Evolutionary conservation across 768 basidiomycete genomes (phyloP), one percentile per base, ranked within the genome.

Genomic region (Russula griseocarnosa): DNA sequence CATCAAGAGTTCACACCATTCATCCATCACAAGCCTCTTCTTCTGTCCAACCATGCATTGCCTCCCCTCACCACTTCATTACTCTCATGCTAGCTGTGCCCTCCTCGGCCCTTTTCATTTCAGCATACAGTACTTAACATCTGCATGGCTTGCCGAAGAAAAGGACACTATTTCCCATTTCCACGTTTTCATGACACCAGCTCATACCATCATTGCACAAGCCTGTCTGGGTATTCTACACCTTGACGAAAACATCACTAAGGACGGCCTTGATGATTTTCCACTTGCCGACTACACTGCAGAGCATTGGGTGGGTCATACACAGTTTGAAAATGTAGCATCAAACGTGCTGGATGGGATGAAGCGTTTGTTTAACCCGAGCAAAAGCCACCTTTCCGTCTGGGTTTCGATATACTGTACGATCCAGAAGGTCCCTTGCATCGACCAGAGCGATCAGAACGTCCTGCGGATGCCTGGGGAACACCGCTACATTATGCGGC

Each of bases 41-140:
- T n/a, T n/a, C n/a, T n/a, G n/a, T n/a, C n/a, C n/a, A n/a, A n/a
- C n/a, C n/a, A n/a, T n/a, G n/a, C n/a, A n/a, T n/a, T n/a, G n/a
- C n/a, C n/a, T n/a, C n/a, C n/a, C n/a, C n/a, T n/a, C n/a, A n/a
- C n/a, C n/a, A n/a, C n/a, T n/a, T n/a, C n/a, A n/a, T n/a, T n/a
- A n/a, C n/a, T n/a, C n/a, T n/a, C n/a, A n/a, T n/a, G n/a, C n/a
- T n/a, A n/a, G n/a, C n/a, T n/a, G n/a, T n/a, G n/a, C n/a, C n/a
- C n/a, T n/a, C n/a, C n/a, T n/a, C n/a, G n/a, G n/a, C n/a, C n/a
- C n/a, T n/a, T n/a, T n/a, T n/a, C n/a, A n/a, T n/a, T n/a, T n/a
- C n/a, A n/a, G n/a, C n/a, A n/a, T n/a, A n/a, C n/a, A 63, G 18
- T 63, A 51, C 38, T 28, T 62, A 22, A 58, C 34, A 18, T 62